These are phyloP conservation scores for Tricholoma sp. DNA, from an alignment of 768 basidiomycete genomes.

Conservation along the genomic window DNA sequence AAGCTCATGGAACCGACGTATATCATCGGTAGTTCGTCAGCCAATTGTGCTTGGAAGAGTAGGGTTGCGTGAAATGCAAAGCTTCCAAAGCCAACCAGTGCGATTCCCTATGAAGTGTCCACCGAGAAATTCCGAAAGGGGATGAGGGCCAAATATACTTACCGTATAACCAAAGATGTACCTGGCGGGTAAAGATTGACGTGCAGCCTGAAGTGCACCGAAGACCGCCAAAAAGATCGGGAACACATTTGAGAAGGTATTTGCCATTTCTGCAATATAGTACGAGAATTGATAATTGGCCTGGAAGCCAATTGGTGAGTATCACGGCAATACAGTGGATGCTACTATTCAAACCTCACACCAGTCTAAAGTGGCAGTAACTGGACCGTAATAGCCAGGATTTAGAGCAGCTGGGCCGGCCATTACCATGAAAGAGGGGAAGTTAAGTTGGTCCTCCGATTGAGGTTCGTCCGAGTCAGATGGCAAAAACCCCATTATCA, in stretches of 20 bases:
- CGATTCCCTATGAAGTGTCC: constrained; percentile 45
- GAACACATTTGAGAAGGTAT: constrained; percentile 67
- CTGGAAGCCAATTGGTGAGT: constrained; percentile 26
- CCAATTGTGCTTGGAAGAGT: constrained; percentile 69
- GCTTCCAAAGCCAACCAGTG: constrained; percentile 69
- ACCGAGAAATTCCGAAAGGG: neutral
- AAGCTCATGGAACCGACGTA: constrained; percentile 60
- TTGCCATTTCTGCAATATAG: constrained; percentile 75
- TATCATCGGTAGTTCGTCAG: constrained; percentile 82
- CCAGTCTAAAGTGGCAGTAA: constrained; percentile 71
- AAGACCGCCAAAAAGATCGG: constrained; percentile 49
- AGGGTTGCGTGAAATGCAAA: constrained; percentile 78
- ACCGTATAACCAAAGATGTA: constrained; percentile 39
- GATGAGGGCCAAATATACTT: constrained; percentile 18
- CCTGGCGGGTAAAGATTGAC: constrained; percentile 34
- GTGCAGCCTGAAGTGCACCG: constrained; percentile 33
- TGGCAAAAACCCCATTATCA: neutral
- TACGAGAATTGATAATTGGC: constrained; percentile 74
- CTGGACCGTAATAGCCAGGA: constrained; percentile 53
- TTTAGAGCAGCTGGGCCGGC: constrained; percentile 27
- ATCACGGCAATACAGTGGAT: neutral
- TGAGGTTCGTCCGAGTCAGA: too few relatives aligned
- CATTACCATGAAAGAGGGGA: neutral
- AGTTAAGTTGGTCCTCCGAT: too few relatives aligned
- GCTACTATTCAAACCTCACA: constrained; percentile 47